Base-by-base conservation (phyloP, 208 protist species). In the Crithidia acanthocephali region DNA sequence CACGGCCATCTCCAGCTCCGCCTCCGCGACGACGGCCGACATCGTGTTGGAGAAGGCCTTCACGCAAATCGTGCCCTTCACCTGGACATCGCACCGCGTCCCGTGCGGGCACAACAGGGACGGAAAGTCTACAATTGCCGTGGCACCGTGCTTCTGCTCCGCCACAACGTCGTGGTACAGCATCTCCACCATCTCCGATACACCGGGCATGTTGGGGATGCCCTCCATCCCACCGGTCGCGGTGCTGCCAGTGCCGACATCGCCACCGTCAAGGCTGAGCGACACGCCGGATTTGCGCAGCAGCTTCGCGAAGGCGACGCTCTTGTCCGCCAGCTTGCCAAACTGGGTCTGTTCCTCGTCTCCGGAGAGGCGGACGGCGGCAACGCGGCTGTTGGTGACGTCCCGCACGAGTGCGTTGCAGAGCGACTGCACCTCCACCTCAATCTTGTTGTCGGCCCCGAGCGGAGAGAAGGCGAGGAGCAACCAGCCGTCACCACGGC, bases 311-410 rank as follows among this genome's bases (percentile, higher is more conserved):
- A 97, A 94, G 20, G 74, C 62, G 16, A 87, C 23, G 1, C 79
- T 79, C 40, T 76, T 62, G 28, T 84, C 76, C 7, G 72, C 74
- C 0, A 95, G 44, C 18, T 63, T 70, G 15, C 74, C 73, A 65
- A 95, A 93, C 62, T 95, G 72, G n/a, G 80, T 86, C 42, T 95
- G 90, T 2, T 81, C 55, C n/a, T 80, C 78, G 32, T 97, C 90
- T 20, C 80, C 84, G 28, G 68, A 37, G 48, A 97, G 76, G 22
- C 81, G 86, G n/a, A 97, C 66, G 1, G 83, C 80, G 40, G 77
- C 47, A 18, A 28, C 51, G 48, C 66, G 40, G 40, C 80, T 85
- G 56, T 79, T 84, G 0, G 88, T 92, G 37, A 93, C 80, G 37
- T 97, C 93, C 18, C 88, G 85, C 62, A 93, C 90, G 25, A 97